Conservation (phyloP, 2,329 filamentous ascomycete genomes). For the Colletotrichum plurivorum region DNA sequence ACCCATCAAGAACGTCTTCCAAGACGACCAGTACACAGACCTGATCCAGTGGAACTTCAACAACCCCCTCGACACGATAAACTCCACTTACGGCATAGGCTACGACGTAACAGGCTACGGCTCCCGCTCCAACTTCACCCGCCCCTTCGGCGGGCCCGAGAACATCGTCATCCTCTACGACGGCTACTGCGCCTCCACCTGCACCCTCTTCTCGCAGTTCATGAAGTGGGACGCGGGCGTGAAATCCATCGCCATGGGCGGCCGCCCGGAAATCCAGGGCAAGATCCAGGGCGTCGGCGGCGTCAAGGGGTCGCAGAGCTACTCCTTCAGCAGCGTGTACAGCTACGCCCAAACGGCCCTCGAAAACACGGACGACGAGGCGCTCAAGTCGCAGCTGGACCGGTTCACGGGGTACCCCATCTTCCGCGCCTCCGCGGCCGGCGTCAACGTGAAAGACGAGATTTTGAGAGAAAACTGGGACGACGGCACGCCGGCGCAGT, state of each 20-base stretch:
- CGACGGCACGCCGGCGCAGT: constrained; percentile 62
- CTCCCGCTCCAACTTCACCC: constrained; percentile 59
- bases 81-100: constrained; percentile 56
- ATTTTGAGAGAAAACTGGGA: constrained; percentile 52
- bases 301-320: constrained; percentile 60
- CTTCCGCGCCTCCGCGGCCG: constrained; percentile 49
- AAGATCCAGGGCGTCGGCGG: constrained; percentile 59
- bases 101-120: constrained; percentile 66
- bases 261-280: constrained; percentile 48
- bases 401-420: constrained; percentile 50
- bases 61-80: constrained; percentile 57
- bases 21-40: constrained; percentile 58
- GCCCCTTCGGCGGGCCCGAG: constrained; percentile 67
- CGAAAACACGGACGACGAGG: constrained; percentile 47
- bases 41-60: constrained; percentile 66
- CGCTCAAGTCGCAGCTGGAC: constrained; percentile 43
- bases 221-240: constrained; percentile 25
- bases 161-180: constrained; percentile 72
- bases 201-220: constrained; percentile 51
- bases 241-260: constrained; percentile 25
- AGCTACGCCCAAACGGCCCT: constrained; percentile 43
- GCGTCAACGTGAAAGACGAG: constrained; percentile 56
- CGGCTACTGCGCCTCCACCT: constrained; percentile 72
- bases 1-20: constrained; percentile 20
- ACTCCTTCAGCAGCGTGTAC: constrained; percentile 49